Evolutionary conservation across 805 yeast genomes (phyloP).

Genomic region (Candida dendrica): DNA sequence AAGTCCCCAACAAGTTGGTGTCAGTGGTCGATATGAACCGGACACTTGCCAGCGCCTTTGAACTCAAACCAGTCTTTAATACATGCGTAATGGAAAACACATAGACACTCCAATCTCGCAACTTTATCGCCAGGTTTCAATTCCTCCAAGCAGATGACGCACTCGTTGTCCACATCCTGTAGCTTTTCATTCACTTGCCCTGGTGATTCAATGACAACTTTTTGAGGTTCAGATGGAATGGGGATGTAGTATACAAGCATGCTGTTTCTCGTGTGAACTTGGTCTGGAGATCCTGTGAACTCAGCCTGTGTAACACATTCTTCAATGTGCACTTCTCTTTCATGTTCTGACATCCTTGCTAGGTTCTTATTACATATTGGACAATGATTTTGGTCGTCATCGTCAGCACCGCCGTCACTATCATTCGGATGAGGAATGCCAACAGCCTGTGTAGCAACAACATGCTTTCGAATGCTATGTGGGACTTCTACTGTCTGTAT

Average conservation of each 20-base stretch:
- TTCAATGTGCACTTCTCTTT: slow-evolving; percentile 61
- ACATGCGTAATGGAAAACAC: slow-evolving; percentile 89
- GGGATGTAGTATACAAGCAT: slow-evolving; percentile 71
- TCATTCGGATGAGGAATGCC: slow-evolving; percentile 1
- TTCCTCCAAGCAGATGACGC: slow-evolving; percentile 92
- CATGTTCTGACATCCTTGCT: slow-evolving; percentile 8
- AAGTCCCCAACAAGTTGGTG: too few relatives aligned
- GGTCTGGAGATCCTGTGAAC: slow-evolving; percentile 54
- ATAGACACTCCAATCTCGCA: slow-evolving; percentile 87
- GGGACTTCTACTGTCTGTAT: slow-evolving; percentile 10
- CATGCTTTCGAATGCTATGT: not conserved
- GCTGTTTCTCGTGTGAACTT: slow-evolving; percentile 55
- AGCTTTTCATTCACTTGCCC: slow-evolving; percentile 10
- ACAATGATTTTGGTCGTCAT: slow-evolving; percentile 29
- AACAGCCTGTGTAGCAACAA: not conserved
- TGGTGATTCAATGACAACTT: slow-evolving; percentile 17
- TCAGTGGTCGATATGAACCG: slow-evolving; percentile 58
- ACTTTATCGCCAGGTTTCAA: slow-evolving; percentile 80
- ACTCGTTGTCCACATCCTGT: slow-evolving; percentile 53
- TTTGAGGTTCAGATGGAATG: slow-evolving; percentile 8
- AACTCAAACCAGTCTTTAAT: slow-evolving; percentile 86
- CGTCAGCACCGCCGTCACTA: slow-evolving; percentile 13
- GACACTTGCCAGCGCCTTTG: slow-evolving; percentile 83
- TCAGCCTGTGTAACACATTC: slow-evolving; percentile 58
- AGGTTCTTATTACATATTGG: slow-evolving; percentile 29